These are phyloP conservation scores for Globisporangium cystogenes DNA, from an alignment of 352 stramenopile genomes.

Conservation along the genomic window DNA sequence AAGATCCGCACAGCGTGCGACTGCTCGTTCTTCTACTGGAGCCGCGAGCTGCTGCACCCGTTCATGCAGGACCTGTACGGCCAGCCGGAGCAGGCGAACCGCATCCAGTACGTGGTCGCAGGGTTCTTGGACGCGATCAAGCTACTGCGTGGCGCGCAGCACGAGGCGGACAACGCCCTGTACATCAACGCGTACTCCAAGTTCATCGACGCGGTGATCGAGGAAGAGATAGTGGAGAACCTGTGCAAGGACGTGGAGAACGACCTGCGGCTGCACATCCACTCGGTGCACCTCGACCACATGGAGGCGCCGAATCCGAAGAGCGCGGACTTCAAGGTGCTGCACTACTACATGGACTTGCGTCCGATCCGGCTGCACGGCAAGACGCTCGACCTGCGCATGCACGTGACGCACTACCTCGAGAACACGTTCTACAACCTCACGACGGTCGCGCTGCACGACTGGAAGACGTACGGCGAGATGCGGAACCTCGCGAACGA, in stretches of 20 bases:
- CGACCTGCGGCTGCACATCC: conserved; percentile 88
- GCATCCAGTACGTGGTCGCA: conserved; percentile 78
- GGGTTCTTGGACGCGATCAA: conserved; percentile 79
- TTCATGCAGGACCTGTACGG: conserved; percentile 85
- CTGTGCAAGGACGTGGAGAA: conserved; percentile 93
- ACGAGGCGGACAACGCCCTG: conserved; percentile 60
- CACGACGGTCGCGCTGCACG: conserved; percentile 91
- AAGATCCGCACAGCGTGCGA: conserved; percentile 84
- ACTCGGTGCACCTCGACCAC: conserved; percentile 84
- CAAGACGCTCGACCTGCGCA: conserved; percentile 78
- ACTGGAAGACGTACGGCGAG: conserved; percentile 94
- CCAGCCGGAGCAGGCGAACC: conserved; percentile 73
- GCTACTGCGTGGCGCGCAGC: conserved; percentile 64
- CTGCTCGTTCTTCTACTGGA: conserved; percentile 93
- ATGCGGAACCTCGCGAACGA: conserved; percentile 92
- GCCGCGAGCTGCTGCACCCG: conserved; percentile 79
- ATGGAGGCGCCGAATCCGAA: conserved; percentile 85
- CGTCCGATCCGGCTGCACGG: conserved; percentile 87
- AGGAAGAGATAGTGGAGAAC: conserved; percentile 86
- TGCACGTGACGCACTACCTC: conserved; percentile 90
- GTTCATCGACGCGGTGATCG: conserved; percentile 80
- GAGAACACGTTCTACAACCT: conserved; percentile 95
- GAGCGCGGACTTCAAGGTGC: conserved; percentile 73
- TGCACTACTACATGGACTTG: conserved; percentile 83
- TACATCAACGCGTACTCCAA: conserved; percentile 69